Conservation (phyloP, 179 eudicot species). For the Beta lomatogona region DNA sequence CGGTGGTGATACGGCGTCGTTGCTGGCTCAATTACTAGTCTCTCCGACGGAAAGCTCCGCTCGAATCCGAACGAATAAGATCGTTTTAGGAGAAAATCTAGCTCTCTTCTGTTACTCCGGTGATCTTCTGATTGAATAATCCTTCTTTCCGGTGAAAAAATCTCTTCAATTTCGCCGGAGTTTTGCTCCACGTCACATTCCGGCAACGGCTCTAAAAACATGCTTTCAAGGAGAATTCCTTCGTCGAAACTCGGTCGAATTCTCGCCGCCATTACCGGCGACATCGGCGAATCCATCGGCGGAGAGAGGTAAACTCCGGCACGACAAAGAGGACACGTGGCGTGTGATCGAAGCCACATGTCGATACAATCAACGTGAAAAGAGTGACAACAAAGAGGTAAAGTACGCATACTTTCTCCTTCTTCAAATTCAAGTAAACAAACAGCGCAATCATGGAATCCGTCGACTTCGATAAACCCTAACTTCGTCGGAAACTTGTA, state of each 20-base stretch:
- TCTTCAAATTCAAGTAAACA: conserved; percentile 82
- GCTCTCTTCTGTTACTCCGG: conserved; percentile 28
- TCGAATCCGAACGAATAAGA: conserved; percentile 95
- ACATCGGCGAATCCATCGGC: conserved; percentile 51
- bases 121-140: conserved; percentile 48
- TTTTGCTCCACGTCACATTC: conserved; percentile 27
- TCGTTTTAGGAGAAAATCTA: conserved; percentile 57
- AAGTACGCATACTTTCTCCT: conserved; percentile 75
- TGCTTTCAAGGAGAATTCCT: conserved; percentile 46
- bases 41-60: conserved; percentile 66
- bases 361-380: conserved; percentile 96
- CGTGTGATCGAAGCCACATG: conserved; percentile 81
- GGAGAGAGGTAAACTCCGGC: conserved; percentile 47
- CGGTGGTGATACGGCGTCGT: conserved; percentile 76
- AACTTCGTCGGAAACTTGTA: conserved; percentile 38
- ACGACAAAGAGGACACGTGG: conserved; percentile 86
- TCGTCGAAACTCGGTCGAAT: conserved; percentile 82
- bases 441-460: conserved; percentile 70
- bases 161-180: conserved; percentile 38
- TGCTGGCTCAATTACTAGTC: conserved; percentile 58
- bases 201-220: conserved; percentile 46
- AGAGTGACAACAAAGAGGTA: conserved; percentile 73
- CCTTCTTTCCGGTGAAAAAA: conserved; percentile 41
- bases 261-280: conserved; percentile 78
- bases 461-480: conserved; percentile 23